phyloP scores from a whole-genome alignment of 768 basidiomycete genomes.

The Lactifluus piperatus region DNA sequence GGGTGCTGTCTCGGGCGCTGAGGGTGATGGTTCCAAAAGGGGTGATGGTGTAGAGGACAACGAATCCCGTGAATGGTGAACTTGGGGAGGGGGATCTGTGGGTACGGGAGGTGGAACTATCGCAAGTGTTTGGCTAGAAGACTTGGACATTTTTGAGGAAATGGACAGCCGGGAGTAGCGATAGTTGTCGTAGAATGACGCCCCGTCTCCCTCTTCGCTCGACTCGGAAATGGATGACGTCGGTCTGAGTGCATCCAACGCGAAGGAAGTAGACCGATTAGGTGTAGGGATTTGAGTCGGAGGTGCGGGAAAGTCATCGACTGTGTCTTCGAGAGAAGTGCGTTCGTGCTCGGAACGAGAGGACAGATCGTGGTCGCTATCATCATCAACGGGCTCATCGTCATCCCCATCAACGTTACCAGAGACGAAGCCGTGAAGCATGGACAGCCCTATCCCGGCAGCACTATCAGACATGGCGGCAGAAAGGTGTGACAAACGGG shows the following conservation, averaged over 20 bases:
- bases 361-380: conserved; percentile 16
- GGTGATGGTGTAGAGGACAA: not conserved
- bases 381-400: conserved; percentile 17
- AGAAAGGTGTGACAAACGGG: conserved; percentile 25
- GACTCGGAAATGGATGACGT: conserved; percentile 16
- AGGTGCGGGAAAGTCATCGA: conserved; percentile 17
- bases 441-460: conserved; percentile 58
- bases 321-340: conserved; percentile 18
- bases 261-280: not conserved
- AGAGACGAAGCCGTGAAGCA: conserved; percentile 44
- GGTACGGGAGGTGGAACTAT: conserved; percentile 27
- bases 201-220: conserved; percentile 55
- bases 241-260: not conserved
- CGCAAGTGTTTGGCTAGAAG: conserved; percentile 26
- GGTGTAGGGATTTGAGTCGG: conserved; percentile 14
- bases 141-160: conserved; percentile 34
- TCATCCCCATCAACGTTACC: conserved; percentile 28
- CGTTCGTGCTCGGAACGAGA: not conserved
- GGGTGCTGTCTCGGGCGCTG: not conserved
- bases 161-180: conserved; percentile 59
- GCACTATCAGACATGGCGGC: conserved; percentile 46
- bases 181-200: conserved; percentile 72
- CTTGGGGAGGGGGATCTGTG: conserved; percentile 15
- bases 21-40: not conserved
- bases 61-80: conserved; percentile 12